These are phyloP conservation scores for Calonectria montana DNA, from an alignment of 2,329 filamentous ascomycete species.

Conservation along the genomic window DNA sequence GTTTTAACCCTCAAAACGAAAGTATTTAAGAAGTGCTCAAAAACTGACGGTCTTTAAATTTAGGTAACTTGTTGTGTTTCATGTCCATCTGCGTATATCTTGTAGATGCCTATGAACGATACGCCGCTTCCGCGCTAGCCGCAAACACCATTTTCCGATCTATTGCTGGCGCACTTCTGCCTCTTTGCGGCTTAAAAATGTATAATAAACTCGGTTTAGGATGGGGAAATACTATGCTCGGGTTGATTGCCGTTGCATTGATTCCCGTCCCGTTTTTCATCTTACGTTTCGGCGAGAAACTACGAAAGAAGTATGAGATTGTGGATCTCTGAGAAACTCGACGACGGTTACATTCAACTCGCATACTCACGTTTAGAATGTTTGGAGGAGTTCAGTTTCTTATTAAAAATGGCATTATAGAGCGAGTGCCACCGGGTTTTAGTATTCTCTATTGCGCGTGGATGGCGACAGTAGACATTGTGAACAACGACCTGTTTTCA, in stretches of 20 bases:
- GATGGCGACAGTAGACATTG: not conserved
- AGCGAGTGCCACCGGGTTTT: not conserved
- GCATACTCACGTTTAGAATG: not conserved
- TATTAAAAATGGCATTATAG: too few relatives aligned
- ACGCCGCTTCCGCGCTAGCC: constrained; percentile 26
- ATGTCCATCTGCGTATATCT: constrained; percentile 30
- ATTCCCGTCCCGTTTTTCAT: constrained; percentile 54
- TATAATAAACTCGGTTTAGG: constrained; percentile 53
- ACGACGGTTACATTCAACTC: not conserved
- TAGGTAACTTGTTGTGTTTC: constrained; percentile 24
- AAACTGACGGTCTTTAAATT: not conserved
- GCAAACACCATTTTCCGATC: constrained; percentile 31
- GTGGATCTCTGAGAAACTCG: not conserved
- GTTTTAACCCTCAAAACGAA: too few relatives aligned
- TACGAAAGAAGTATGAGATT: constrained; percentile 28
- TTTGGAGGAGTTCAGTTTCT: too few relatives aligned
- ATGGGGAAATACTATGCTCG: constrained; percentile 57
- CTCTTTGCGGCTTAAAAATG: constrained; percentile 24
- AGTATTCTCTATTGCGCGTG: too few relatives aligned
- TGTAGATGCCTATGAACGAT: constrained; percentile 27
- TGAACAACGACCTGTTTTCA: not conserved
- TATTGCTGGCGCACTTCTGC: constrained; percentile 8
- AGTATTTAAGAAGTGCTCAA: too few relatives aligned
- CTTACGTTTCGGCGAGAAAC: constrained; percentile 51
- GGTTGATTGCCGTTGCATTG: constrained; percentile 53